Base-by-base conservation (phyloP, 306 rosid genomes). In the Gleditsia sinensis region DNA sequence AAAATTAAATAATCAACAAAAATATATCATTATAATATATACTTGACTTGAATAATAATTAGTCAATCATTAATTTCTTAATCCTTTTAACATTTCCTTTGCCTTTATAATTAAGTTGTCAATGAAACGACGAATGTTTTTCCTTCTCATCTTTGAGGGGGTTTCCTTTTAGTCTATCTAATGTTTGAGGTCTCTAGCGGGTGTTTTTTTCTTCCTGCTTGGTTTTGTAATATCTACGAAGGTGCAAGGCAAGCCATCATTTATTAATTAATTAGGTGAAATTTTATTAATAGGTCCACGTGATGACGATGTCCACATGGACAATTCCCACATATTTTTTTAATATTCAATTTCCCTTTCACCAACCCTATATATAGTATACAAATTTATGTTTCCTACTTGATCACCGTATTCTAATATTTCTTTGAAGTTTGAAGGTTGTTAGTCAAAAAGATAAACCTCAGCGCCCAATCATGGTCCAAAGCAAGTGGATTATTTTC, bases 401-500 rank as follows among this genome's bases (percentile, higher is more conserved):
- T 39, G 11, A 34, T 53, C 58, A 27, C 57, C 28, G 16, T 50
- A 14, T 37, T 30, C 10, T 37, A n/a, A n/a, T n/a, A 20, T 6
- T 50, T 25, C 33, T 36, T 58, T 23, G 40, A 74, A 48, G 19
- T 9, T 62, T 16, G 65, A 30, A 14, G 25, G 9, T 7, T 37
- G 1, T 37, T 7, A 7, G 2, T 36, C 7, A 73, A 67, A 59
- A 56, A 1, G 24, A 4, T 11, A 12, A 62, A 8, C 30, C 48
- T 27, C 65, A 27, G 11, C 23, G 9, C 49, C 49, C 0, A 10
- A 13, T 42, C 17, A 48, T 49, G 74, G 74, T 56, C 69, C 40
- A 65, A 55, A 33, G 30, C 61, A 43, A 64, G 32, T 17, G 63
- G n/a, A n/a, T n/a, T n/a, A 57, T 46, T 55, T 72, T 49, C 27